These are phyloP conservation scores for Nakazawaea molendinolei DNA, from an alignment of 805 yeast species.

Conservation along the genomic window DNA sequence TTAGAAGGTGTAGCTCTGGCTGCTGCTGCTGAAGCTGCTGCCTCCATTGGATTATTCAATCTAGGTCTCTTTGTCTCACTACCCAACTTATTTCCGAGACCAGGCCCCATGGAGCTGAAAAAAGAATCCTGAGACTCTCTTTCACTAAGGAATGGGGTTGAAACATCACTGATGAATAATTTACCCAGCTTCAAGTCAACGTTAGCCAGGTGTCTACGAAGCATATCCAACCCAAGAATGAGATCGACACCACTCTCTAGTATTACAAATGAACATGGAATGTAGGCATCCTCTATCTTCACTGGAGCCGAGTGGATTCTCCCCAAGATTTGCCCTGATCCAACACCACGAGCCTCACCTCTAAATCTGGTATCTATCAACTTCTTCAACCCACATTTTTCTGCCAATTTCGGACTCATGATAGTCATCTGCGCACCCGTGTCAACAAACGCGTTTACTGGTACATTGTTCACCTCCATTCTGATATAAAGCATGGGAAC, in stretches of 20 bases:
- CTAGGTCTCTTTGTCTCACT: conserved; percentile 12
- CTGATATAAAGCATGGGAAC: conserved; percentile 82
- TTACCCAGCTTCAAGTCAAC: conserved; percentile 66
- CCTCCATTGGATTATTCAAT: conserved; percentile 5
- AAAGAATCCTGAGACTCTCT: conserved; percentile 51
- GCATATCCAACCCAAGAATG: conserved; percentile 85
- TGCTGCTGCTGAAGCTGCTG: conserved; percentile 16
- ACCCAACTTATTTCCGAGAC: conserved; percentile 1
- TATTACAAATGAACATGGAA: conserved; percentile 66
- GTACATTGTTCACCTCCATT: conserved; percentile 70
- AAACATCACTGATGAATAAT: conserved; percentile 65
- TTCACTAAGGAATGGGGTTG: conserved; percentile 68
- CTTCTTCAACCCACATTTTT: conserved; percentile 58
- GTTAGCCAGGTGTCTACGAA: conserved; percentile 78
- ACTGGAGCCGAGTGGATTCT: conserved; percentile 85
- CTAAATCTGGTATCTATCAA: conserved; percentile 72
- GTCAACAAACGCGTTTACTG: conserved; percentile 90
- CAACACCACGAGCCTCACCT: conserved; percentile 90
- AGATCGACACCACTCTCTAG: conserved; percentile 69
- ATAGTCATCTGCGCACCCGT: conserved; percentile 93
- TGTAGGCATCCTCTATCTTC: conserved; percentile 57
- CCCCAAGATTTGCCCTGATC: conserved; percentile 71
- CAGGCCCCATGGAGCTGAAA: conserved; percentile 11
- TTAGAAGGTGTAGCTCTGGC: conserved; percentile 13
- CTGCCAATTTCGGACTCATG: conserved; percentile 72